Evolutionary conservation across 148 eudicot genomes (phyloP).

Genomic region (Chenopodium suecicum): DNA sequence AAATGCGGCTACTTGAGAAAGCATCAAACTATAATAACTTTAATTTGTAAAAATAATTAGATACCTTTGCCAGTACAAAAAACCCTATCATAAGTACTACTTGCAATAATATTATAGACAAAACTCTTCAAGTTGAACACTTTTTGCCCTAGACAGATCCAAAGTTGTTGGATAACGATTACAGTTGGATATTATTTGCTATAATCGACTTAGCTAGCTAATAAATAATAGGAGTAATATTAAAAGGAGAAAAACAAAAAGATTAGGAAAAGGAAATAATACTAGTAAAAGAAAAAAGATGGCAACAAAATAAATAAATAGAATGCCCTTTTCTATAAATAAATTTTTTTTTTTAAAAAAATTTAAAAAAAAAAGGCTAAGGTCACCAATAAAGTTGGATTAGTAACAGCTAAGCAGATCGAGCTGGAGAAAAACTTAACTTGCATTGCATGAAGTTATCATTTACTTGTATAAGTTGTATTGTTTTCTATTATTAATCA

Average conservation of each 20-base stretch:
- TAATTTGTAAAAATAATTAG: slow-evolving; percentile 19
- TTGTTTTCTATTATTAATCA: too few relatives aligned
- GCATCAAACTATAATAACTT: slow-evolving; percentile 1
- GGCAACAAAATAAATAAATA: too few relatives aligned
- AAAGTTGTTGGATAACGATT: slow-evolving; percentile 24
- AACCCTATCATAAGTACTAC: not conserved
- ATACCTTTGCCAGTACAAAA: slow-evolving; percentile 8
- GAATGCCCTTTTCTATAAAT: too few relatives aligned
- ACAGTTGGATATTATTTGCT: not conserved
- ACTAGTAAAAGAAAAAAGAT: too few relatives aligned
- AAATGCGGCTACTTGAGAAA: slow-evolving; percentile 13
- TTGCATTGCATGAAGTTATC: not conserved
- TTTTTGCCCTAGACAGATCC: slow-evolving; percentile 15
- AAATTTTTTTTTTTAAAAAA: too few relatives aligned
- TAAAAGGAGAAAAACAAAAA: not conserved
- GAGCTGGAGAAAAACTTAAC: not conserved
- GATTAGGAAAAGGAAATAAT: not conserved
- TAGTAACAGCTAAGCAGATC: not conserved
- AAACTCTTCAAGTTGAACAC: slow-evolving; percentile 2
- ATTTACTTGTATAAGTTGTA: not conserved
- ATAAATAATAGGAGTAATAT: too few relatives aligned
- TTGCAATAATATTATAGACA: not conserved
- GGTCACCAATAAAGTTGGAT: not conserved
- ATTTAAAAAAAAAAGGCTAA: too few relatives aligned
- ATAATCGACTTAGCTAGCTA: not conserved